Evolutionary conservation across 305 asterid genomes (phyloP).

Genomic region (Fraxinus sp.): DNA sequence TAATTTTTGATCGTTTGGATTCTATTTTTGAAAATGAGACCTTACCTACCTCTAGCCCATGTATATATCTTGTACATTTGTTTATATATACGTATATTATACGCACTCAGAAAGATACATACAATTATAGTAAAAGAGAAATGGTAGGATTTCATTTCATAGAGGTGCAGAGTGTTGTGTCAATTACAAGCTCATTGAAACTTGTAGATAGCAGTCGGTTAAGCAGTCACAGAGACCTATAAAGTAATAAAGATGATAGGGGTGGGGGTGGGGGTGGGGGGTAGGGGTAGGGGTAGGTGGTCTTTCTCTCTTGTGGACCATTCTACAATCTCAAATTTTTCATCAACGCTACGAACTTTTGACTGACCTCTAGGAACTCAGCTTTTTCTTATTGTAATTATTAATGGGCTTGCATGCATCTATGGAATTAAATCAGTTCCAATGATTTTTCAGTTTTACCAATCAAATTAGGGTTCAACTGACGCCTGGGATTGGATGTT

Average conservation of each 20-base stretch:
- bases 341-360: not conserved
- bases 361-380: not conserved
- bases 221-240: not conserved
- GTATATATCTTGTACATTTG: not conserved
- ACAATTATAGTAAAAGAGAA: not conserved
- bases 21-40: not conserved
- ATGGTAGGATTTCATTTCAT: not conserved
- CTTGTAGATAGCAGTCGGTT: not conserved
- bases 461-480: not conserved
- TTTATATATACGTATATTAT: not conserved
- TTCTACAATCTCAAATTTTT: conserved; percentile 11
- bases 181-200: conserved; percentile 24
- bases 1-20: no score
- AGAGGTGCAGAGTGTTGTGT: not conserved
- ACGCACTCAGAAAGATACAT: not conserved
- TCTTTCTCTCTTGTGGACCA: conserved; percentile 31
- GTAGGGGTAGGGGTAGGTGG: conserved; percentile 34
- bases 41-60: not conserved
- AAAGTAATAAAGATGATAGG: not conserved
- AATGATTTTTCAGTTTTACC: not conserved
- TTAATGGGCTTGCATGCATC: not conserved
- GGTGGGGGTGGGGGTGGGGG: not conserved
- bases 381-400: not conserved
- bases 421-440: not conserved
- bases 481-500: no score